A percentile compares a stretch with the other conserved stretches of the same genome.
Conservation (phyloP, 768 basidiomycete genomes). For the Bullera alba region DNA sequence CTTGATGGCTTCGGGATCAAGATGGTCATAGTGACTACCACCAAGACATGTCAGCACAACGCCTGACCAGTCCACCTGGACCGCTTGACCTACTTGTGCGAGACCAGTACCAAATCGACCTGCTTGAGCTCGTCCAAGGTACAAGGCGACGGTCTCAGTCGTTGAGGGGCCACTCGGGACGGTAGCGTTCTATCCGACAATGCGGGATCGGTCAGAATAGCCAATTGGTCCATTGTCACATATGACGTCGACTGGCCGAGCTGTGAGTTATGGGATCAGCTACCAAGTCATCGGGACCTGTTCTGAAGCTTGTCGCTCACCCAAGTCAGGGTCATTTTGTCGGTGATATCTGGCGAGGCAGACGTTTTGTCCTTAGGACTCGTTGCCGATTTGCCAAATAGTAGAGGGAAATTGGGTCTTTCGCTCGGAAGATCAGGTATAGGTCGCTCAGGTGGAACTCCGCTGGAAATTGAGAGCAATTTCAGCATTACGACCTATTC, state of each 20-base stretch:
- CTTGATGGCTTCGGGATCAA: conserved; percentile 37
- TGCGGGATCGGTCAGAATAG: conserved; percentile 45
- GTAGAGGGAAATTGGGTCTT: conserved; percentile 24
- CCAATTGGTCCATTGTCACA: conserved; percentile 41
- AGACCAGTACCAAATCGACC: conserved; percentile 44
- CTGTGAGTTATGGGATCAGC: conserved; percentile 13
- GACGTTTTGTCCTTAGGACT: neutral
- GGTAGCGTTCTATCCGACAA: conserved; percentile 38
- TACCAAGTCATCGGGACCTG: neutral
- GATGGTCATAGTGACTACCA: conserved; percentile 46
- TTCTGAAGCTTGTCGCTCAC: neutral
- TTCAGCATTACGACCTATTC: too few relatives aligned
- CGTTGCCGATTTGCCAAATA: conserved; percentile 7
- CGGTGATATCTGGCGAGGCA: conserved; percentile 7
- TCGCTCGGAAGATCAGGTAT: conserved; percentile 35
- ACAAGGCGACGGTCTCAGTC: conserved; percentile 41
- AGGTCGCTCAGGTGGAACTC: conserved; percentile 33
- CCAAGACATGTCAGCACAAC: neutral
- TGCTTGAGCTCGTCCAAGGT: conserved; percentile 30
- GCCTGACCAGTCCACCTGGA: neutral
- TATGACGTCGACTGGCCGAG: conserved; percentile 46
- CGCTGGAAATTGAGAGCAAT: conserved; percentile 5
- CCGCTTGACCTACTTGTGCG: conserved; percentile 43
- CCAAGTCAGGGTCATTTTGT: conserved; percentile 32
- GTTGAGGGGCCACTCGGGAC: conserved; percentile 34